Conservation (phyloP, 306 rosid species). For the Sechiopsis laciniata region DNA sequence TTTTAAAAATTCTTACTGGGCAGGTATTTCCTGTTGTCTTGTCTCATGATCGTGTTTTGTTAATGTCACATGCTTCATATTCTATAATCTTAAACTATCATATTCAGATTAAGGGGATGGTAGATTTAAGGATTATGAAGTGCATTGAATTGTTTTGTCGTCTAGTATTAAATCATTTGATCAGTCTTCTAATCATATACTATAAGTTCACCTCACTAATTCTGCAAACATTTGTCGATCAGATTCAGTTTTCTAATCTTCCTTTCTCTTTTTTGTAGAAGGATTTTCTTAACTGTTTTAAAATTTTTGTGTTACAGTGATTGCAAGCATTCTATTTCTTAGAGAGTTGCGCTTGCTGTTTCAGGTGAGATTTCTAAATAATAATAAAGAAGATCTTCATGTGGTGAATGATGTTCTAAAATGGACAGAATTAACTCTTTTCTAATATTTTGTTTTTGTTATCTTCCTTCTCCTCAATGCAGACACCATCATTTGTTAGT, state of each 20-base stretch:
- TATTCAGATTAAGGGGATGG: not conserved
- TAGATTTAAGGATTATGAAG: not conserved
- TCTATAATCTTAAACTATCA: not conserved
- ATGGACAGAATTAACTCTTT: conserved; percentile 14
- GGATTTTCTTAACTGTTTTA: conserved; percentile 25
- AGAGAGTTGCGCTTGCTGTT: conserved; percentile 43
- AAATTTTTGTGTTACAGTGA: conserved; percentile 40
- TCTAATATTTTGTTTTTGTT: conserved; percentile 24
- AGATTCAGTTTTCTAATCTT: not conserved
- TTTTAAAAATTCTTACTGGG: not conserved
- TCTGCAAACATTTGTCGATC: not conserved
- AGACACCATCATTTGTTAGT: conserved; percentile 49
- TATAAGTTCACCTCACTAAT: not conserved
- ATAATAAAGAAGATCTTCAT: conserved; percentile 9
- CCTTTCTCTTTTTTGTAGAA: not conserved
- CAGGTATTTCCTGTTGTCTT: conserved; percentile 5
- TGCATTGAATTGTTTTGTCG: not conserved
- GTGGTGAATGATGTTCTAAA: not conserved
- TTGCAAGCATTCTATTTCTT: conserved; percentile 56
- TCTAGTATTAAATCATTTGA: not conserved
- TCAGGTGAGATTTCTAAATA: conserved; percentile 42
- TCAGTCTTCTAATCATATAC: not conserved
- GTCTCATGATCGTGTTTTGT: not conserved
- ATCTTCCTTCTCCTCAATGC: conserved; percentile 26
- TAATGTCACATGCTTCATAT: not conserved